A percentile compares a stretch with the other conserved stretches of the same genome.
Evolutionary conservation across 768 basidiomycete genomes (phyloP).

Genomic region (Neoboletus subvelutipes): DNA sequence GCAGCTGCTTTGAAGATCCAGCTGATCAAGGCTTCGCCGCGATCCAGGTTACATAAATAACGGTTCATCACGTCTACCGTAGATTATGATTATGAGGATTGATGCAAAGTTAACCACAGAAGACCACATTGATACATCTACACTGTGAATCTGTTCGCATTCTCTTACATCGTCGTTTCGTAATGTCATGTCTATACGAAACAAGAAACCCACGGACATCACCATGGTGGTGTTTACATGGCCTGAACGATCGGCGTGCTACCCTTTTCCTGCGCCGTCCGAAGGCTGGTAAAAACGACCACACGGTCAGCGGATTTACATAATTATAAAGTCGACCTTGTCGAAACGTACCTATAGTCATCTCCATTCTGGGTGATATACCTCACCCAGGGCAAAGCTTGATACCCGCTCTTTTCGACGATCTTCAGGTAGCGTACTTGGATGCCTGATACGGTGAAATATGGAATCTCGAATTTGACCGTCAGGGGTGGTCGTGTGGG

Average conservation of each 20-base stretch:
- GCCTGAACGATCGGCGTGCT: conserved; percentile 55
- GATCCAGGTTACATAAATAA: too few relatives aligned
- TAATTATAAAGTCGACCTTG: background rate
- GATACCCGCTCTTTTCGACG: conserved; percentile 98
- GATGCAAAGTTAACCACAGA: background rate
- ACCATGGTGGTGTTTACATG: conserved; percentile 4
- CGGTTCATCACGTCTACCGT: too few relatives aligned
- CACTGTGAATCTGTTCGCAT: background rate
- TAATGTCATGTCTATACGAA: background rate
- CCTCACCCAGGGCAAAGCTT: conserved; percentile 93
- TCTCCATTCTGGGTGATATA: conserved; percentile 93
- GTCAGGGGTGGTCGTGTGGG: conserved; percentile 88
- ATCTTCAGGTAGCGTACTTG: conserved; percentile 98
- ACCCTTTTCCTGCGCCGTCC: conserved; percentile 75
- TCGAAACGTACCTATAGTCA: conserved; percentile 70
- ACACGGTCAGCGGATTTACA: background rate
- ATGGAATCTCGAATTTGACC: conserved; percentile 98
- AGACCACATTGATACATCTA: background rate
- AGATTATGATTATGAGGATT: too few relatives aligned
- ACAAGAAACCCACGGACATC: background rate
- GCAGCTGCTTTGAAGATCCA: too few relatives aligned
- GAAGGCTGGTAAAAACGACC: conserved; percentile 38
- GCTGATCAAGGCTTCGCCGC: too few relatives aligned
- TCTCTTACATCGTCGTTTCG: background rate
- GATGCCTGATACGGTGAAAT: conserved; percentile 96